Evolutionary conservation across 2,329 filamentous ascomycete species (phyloP), one percentile per base, ranked within the genome.

Genomic region (Colletotrichum horii): DNA sequence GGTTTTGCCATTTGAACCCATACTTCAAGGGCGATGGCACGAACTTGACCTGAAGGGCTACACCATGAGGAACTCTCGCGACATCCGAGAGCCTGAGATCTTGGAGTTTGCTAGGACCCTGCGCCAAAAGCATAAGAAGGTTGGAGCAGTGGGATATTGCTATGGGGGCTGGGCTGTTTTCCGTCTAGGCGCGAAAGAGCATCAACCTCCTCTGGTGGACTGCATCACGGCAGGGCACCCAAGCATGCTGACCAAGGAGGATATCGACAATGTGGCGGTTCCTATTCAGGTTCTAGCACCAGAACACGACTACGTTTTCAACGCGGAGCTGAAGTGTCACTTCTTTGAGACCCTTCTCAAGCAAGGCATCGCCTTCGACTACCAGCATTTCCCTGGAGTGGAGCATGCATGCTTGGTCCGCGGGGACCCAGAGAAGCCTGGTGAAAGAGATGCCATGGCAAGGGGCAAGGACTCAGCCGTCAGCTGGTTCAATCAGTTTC

Each of bases 261-360:
- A 91, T 71, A 85, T 91, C 22, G 83, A 87, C 16, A 82, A 79
- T 0, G 79, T 89, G 2, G 81, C 65, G 2, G 88, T 90, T 1
- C 88, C 89, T 0, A 82, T 87, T n/a, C 89, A 91, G 81, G 81
- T 90, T 7, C 78, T 91, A 8, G 88, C 88, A 3, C 88, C 89
- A 0, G 88, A 90, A 76, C 76, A 81, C 16, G 89, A 90, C 77
- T 76, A 77, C 0, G 78, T 79, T 24, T 89, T 84, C 77, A 84
- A 84, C 1, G 74, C 80, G 0, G 87, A 89, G 76, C 74, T 89
- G 70, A 90, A 89, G 79, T 72, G 76, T 55, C 80, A 84, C 74
- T 81, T 81, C 3, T 85, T 85, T 76, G 76, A 83, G 70, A 83
- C 79, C 4, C 66, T 89, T 48, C 82, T 80, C n/a, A 79, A 76